Evolutionary conservation across 1,139 yeast species (phyloP).

Genomic region (Geotrichum fermentans): DNA sequence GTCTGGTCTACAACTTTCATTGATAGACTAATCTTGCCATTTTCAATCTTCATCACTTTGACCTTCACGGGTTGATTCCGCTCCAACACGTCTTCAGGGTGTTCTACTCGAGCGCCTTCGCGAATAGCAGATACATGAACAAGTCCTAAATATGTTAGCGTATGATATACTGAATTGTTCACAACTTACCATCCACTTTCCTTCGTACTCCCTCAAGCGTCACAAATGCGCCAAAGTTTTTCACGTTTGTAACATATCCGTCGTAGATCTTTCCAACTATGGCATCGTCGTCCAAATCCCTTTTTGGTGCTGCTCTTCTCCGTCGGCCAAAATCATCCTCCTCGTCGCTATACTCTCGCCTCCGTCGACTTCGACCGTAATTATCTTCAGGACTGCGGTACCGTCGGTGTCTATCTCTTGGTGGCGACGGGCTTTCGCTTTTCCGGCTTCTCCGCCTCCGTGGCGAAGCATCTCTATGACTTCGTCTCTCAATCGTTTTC

Average conservation of each 20-base stretch:
- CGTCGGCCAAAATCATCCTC: background rate
- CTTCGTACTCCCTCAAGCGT: slow-evolving; percentile 41
- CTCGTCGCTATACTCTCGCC: background rate
- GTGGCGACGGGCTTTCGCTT: slow-evolving; percentile 1
- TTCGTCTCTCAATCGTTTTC: slow-evolving; percentile 1
- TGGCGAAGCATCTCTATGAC: slow-evolving; percentile 9
- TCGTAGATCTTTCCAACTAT: slow-evolving; percentile 46
- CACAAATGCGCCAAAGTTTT: slow-evolving; percentile 77
- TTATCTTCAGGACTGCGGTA: slow-evolving; percentile 13
- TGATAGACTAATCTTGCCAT: slow-evolving; percentile 50
- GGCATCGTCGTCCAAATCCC: slow-evolving; percentile 36
- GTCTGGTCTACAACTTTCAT: slow-evolving; percentile 74
- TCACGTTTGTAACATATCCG: slow-evolving; percentile 58
- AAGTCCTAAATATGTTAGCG: slow-evolving; percentile 34
- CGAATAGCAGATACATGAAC: slow-evolving; percentile 74
- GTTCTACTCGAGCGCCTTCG: slow-evolving; percentile 44
- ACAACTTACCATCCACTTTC: slow-evolving; percentile 44
- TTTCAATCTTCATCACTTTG: slow-evolving; percentile 49
- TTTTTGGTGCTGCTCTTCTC: background rate
- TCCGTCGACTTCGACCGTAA: slow-evolving; percentile 14
- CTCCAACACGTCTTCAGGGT: slow-evolving; percentile 56
- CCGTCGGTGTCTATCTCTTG: slow-evolving; percentile 1
- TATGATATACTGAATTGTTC: background rate
- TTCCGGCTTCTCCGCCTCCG: slow-evolving; percentile 1
- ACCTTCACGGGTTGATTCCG: slow-evolving; percentile 63